A percentile compares a stretch with the other conserved stretches of the same genome.
Conservation (phyloP, 139 green algal genomes). For the Parachlorella kessleri region DNA sequence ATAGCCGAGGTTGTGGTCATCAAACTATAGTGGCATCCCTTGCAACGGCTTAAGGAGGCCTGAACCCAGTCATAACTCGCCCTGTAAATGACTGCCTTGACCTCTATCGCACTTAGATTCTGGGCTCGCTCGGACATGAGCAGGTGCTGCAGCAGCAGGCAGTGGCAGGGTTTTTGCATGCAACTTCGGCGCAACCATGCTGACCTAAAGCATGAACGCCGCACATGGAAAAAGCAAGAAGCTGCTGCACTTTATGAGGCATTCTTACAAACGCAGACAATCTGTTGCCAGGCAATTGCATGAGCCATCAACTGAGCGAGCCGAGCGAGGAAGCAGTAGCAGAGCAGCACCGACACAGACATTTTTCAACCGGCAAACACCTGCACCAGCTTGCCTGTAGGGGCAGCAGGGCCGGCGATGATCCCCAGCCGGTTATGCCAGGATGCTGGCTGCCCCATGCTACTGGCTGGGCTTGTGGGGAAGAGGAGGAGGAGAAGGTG, state of each 20-base stretch:
- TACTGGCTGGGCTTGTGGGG: too few species aligned
- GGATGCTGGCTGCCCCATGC: too few species aligned
- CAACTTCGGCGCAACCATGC: too few species aligned
- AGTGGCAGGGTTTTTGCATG: neutral
- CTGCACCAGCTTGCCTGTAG: too few species aligned
- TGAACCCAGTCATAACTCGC: neutral
- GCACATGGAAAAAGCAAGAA: neutral
- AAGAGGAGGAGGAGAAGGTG: too few species aligned
- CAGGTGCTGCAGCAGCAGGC: conserved; percentile 34
- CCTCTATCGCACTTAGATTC: conserved; percentile 24
- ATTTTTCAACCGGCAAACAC: too few species aligned
- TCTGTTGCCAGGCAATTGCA: neutral
- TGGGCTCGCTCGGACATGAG: conserved; percentile 29
- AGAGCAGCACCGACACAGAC: too few species aligned
- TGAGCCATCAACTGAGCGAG: too few species aligned
- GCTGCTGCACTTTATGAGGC: neutral
- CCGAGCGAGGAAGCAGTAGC: too few species aligned
- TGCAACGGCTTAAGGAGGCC: neutral
- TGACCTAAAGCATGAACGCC: neutral
- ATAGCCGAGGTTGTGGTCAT: neutral
- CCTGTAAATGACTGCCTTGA: conserved; percentile 37
- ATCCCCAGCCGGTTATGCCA: too few species aligned
- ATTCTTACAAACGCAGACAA: neutral
- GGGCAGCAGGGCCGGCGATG: too few species aligned
- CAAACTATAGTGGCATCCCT: too few species aligned